Evolutionary conservation across 345 rosid species (phyloP).

Genomic region (Citrus reticulata): DNA sequence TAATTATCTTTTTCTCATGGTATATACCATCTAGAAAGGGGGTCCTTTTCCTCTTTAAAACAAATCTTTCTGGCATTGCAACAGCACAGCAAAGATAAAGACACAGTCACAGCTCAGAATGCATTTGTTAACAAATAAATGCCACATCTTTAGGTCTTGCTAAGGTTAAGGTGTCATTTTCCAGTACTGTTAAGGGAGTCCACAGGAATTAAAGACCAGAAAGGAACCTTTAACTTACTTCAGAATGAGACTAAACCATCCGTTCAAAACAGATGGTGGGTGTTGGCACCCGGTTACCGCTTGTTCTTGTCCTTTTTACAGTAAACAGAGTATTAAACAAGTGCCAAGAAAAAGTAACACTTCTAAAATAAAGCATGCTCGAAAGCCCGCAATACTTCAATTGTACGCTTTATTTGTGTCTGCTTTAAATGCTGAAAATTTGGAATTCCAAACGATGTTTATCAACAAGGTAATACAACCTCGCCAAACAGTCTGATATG

Average conservation of each 20-base stretch:
- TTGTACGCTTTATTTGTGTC: not conserved
- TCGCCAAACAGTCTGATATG: slow-evolving; percentile 7
- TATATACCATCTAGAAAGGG: not conserved
- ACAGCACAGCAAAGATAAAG: not conserved
- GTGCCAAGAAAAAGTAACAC: not conserved
- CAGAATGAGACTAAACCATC: not conserved
- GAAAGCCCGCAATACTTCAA: not conserved
- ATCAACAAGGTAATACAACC: not conserved
- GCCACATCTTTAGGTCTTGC: not conserved
- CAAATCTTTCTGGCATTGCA: not conserved
- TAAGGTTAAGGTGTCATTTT: not conserved
- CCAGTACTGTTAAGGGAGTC: not conserved
- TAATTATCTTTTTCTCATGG: not conserved
- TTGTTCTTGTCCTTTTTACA: not conserved
- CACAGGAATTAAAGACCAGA: not conserved
- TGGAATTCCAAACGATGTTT: not conserved
- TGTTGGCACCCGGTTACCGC: not conserved
- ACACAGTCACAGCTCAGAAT: not conserved
- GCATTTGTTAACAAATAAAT: not conserved
- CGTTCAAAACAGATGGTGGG: not conserved
- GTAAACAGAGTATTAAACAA: not conserved
- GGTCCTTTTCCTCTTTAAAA: not conserved
- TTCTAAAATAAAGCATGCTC: not conserved
- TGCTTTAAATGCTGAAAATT: not conserved
- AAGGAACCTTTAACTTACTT: not conserved